Percentiles rank a stretch among this genome's conserved stretches.
Conservation (phyloP, 2,329 filamentous ascomycete genomes). For the Fusarium sp. region DNA sequence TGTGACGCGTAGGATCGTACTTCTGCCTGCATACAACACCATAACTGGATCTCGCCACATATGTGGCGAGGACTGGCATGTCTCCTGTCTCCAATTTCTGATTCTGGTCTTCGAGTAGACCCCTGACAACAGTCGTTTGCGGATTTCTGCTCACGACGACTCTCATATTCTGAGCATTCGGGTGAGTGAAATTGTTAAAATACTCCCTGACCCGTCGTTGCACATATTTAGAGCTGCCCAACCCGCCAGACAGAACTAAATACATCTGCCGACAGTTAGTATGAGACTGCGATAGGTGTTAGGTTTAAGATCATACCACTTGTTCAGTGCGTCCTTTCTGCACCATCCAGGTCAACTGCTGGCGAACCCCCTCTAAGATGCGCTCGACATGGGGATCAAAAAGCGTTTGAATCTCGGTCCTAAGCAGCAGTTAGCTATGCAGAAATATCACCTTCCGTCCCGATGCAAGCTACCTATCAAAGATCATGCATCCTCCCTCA, state of each 20-base stretch:
- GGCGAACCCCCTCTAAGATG: not conserved
- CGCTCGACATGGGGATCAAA: not conserved
- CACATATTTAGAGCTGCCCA: not conserved
- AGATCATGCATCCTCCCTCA: not conserved
- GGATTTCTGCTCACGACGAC: not conserved
- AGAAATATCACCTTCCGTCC: accelerated
- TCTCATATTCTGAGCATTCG: not conserved
- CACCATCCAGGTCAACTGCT: not conserved
- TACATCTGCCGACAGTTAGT: not conserved
- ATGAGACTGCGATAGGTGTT: not conserved
- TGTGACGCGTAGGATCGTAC: not conserved
- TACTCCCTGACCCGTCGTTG: not conserved
- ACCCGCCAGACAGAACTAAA: not conserved
- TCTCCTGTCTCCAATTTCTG: not conserved
- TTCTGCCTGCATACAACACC: not conserved
- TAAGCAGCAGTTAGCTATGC: not conserved
- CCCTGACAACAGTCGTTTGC: not conserved
- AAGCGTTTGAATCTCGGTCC: not conserved
- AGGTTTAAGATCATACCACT: not conserved
- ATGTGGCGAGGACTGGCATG: not conserved
- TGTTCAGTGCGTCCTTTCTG: not conserved
- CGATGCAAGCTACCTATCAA: not conserved
- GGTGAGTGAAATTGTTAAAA: not conserved
- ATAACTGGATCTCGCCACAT: not conserved
- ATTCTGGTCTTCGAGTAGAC: not conserved